A percentile compares a stretch with the other conserved stretches of the same genome.
These are phyloP conservation scores for Picochlorum sp. DNA, from an alignment of 139 green algal genomes.

Conservation along the genomic window DNA sequence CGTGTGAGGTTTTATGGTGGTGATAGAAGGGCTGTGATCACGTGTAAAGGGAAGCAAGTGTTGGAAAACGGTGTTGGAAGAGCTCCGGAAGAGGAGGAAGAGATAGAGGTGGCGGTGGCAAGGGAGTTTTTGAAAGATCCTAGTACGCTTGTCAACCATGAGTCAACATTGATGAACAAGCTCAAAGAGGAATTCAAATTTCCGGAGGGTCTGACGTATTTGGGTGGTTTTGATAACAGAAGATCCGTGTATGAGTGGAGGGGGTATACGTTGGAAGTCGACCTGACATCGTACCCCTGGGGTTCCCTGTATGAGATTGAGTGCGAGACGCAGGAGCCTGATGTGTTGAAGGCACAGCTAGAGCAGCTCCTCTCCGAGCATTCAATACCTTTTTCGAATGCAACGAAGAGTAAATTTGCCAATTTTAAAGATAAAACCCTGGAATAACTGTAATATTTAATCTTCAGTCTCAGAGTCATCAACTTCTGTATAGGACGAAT, in stretches of 20 bases:
- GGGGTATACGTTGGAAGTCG: constrained; percentile 76
- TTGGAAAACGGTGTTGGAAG: constrained; percentile 69
- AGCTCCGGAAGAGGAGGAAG: constrained; percentile 71
- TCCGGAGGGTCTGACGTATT: constrained; percentile 41
- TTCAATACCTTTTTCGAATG: constrained; percentile 59
- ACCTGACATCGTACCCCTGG: constrained; percentile 78
- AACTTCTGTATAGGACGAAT: constrained; percentile 17
- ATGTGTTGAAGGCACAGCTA: constrained; percentile 55
- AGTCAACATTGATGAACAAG: constrained; percentile 19
- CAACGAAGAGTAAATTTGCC: constrained; percentile 72
- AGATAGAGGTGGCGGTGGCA: constrained; percentile 35
- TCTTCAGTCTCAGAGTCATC: background rate
- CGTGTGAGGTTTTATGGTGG: constrained; percentile 76
- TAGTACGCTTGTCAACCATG: constrained; percentile 36
- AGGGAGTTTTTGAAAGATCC: constrained; percentile 51
- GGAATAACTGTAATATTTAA: constrained; percentile 13
- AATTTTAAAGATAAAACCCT: constrained; percentile 56
- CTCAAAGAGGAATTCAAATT: constrained; percentile 31
- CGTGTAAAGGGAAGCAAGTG: constrained; percentile 73
- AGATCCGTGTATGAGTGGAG: constrained; percentile 68
- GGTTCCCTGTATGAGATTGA: constrained; percentile 87
- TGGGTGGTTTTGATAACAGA: constrained; percentile 88
- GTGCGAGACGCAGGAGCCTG: constrained; percentile 73
- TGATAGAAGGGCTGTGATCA: constrained; percentile 71
- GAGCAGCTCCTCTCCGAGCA: constrained; percentile 50